Conservation (phyloP, 805 yeast species). For the Wickerhamomyces strasburgensis region DNA sequence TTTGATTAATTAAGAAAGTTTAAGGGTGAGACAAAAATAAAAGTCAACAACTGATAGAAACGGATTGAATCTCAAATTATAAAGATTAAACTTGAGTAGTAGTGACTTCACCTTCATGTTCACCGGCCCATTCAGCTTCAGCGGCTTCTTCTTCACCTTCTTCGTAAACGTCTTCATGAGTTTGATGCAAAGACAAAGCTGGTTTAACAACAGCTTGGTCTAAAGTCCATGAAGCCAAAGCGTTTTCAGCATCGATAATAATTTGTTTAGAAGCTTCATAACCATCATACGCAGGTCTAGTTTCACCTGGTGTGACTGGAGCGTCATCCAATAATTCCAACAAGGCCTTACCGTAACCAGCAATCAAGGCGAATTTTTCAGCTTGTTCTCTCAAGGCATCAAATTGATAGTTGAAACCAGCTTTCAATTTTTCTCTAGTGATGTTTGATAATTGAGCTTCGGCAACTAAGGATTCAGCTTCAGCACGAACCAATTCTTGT, state of each 20-base stretch:
- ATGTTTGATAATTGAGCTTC: constrained; percentile 98
- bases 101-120: constrained; percentile 18
- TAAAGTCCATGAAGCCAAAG: constrained; percentile 93
- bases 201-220: constrained; percentile 95
- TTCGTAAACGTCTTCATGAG: constrained; percentile 57
- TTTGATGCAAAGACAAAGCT: constrained; percentile 77
- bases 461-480: constrained; percentile 97
- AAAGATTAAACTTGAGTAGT: constrained; percentile 1
- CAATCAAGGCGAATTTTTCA: constrained; percentile 94
- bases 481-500: constrained; percentile 98
- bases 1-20: not conserved
- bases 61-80: not conserved
- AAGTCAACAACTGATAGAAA: not conserved
- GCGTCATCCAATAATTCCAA: constrained; percentile 93
- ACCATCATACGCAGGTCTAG: constrained; percentile 97
- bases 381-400: constrained; percentile 93
- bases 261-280: constrained; percentile 97
- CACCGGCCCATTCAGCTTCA: constrained; percentile 31
- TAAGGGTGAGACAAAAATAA: not conserved
- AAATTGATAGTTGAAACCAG: constrained; percentile 94
- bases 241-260: constrained; percentile 93
- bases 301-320: constrained; percentile 98
- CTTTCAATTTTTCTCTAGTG: constrained; percentile 96
- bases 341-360: constrained; percentile 97
- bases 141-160: constrained; percentile 38